Percentiles rank a stretch among this genome's conserved stretches.
These are phyloP conservation scores for Blepharisma japonicum DNA, from an alignment of 73 alveolate species.

Conservation along the genomic window DNA sequence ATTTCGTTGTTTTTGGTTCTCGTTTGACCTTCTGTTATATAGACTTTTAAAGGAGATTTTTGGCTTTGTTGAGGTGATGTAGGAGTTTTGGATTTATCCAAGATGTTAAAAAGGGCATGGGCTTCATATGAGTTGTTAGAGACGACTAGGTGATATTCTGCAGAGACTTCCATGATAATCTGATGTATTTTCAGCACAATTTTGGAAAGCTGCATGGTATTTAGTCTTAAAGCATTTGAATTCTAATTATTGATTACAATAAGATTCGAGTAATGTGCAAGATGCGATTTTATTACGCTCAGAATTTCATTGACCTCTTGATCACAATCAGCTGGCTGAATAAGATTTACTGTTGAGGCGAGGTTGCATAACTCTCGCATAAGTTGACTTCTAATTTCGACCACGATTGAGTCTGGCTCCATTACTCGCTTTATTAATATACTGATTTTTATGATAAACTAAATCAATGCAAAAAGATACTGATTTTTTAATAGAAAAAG, in stretches of 20 bases:
- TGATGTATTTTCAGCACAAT: conserved; percentile 10
- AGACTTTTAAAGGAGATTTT: too few species aligned
- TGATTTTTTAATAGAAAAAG: too few species aligned
- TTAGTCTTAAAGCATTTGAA: not conserved
- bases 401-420: not conserved
- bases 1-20: not conserved
- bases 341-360: conserved; percentile 19
- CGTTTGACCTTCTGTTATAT: not conserved
- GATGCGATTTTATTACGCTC: not conserved
- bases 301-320: not conserved
- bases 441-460: too few species aligned
- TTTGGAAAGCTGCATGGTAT: not conserved
- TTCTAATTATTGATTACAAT: not conserved
- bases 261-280: not conserved
- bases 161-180: conserved; percentile 16
- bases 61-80: too few species aligned
- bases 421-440: too few species aligned
- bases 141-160: not conserved
- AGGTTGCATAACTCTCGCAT: not conserved
- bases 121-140: conserved; percentile 28
- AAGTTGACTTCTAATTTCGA: not conserved
- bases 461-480: too few species aligned
- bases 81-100: not conserved
- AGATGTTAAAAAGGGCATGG: conserved; percentile 11
- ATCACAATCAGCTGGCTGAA: not conserved